phyloP scores from a whole-genome alignment of 768 basidiomycete genomes.

The Lactifluus hygrophoroides region DNA sequence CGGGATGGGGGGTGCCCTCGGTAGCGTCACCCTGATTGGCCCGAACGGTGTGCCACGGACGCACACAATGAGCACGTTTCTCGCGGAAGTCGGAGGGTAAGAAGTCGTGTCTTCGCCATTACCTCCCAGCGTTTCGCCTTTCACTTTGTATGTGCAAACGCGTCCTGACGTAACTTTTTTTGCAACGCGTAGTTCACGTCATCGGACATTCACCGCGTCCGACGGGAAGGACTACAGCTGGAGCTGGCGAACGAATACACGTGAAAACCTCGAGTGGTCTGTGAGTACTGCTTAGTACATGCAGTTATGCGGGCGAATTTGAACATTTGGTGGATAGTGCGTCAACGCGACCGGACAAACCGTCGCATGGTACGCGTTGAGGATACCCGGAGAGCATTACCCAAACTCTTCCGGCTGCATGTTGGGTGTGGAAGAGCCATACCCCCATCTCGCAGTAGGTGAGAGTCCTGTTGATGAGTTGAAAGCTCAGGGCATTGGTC shows the following conservation, averaged over 20 bases:
- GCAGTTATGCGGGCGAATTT: neutral
- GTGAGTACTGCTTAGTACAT: constrained; percentile 32
- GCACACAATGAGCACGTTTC: constrained; percentile 45
- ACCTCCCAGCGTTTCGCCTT: neutral
- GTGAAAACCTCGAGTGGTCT: constrained; percentile 53
- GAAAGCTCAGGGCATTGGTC: neutral
- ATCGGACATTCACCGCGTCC: constrained; percentile 47
- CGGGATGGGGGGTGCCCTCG: constrained; percentile 25
- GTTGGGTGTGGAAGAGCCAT: constrained; percentile 55
- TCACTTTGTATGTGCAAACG: neutral
- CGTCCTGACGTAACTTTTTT: neutral
- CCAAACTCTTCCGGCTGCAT: constrained; percentile 48
- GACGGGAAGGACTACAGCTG: constrained; percentile 57
- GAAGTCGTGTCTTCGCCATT: neutral
- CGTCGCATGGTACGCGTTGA: constrained; percentile 55
- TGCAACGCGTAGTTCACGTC: neutral
- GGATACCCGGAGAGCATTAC: constrained; percentile 47
- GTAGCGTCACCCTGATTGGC: neutral
- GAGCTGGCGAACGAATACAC: constrained; percentile 35
- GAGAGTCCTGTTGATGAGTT: constrained; percentile 18
- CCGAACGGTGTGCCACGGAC: neutral
- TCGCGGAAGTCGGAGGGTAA: constrained; percentile 29
- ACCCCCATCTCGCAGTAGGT: constrained; percentile 49
- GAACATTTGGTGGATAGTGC: constrained; percentile 34
- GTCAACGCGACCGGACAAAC: constrained; percentile 41